phyloP scores from a whole-genome alignment of 2,329 filamentous ascomycete species.

The Xylaria hypoxylon region DNA sequence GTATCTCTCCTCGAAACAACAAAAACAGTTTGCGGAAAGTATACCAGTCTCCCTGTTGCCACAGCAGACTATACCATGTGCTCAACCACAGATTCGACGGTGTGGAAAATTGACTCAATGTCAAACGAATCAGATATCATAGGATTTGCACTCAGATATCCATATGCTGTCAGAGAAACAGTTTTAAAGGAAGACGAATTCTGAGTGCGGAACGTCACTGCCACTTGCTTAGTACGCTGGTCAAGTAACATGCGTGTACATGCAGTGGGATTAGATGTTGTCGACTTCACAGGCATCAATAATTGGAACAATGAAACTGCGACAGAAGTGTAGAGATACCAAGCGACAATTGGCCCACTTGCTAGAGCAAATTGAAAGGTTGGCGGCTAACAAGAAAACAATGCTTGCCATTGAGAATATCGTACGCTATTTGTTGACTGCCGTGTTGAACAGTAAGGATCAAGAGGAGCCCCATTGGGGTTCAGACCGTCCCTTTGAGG shows the following conservation, averaged over 20 bases:
- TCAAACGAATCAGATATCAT: not conserved
- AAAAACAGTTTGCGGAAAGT: constrained; percentile 3
- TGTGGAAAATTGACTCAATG: not conserved
- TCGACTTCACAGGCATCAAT: not conserved
- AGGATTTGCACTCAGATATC: not conserved
- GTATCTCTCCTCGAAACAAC: not conserved
- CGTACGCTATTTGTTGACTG: too few species aligned
- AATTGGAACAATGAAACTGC: constrained; percentile 2
- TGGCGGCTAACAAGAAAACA: too few species aligned
- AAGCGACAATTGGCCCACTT: too few species aligned
- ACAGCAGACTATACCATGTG: not conserved
- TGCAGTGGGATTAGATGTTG: not conserved
- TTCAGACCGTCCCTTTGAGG: too few species aligned
- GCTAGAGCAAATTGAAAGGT: too few species aligned
- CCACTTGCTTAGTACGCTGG: not conserved
- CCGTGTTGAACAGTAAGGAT: too few species aligned
- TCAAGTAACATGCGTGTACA: not conserved
- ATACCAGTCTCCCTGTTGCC: not conserved
- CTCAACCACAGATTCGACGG: not conserved
- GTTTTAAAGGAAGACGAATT: constrained; percentile 2
- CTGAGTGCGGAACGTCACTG: not conserved
- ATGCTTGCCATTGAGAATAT: too few species aligned
- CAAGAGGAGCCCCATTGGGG: too few species aligned
- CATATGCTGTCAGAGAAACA: not conserved
- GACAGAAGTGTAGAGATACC: too few species aligned